Base-by-base conservation (phyloP, 345 rosid species). In the Psidium guajava region DNA sequence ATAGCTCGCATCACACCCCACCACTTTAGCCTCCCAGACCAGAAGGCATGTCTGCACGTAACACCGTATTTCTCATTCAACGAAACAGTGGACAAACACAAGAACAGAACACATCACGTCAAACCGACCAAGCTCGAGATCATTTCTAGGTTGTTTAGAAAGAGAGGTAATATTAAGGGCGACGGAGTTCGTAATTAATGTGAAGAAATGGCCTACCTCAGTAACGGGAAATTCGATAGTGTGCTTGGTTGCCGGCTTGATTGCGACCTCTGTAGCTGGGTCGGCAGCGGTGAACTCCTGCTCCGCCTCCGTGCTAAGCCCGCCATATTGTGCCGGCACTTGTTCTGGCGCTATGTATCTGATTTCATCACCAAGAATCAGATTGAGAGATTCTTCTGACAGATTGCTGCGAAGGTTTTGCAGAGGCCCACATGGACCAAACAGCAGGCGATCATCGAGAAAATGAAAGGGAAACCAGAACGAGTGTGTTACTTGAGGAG, bases 1-100 rank as follows among this genome's bases (percentile, higher is more conserved):
- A 10, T 93, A 95, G 87, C 84, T 93, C 86, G 94, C 98, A 51
- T 95, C 96, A 88, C 96, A 93, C 14, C 98, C 98, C 80, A 95
- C 89, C 85, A 95, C 97, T 86, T 97, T 90, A 6, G 94, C 88
- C 88, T 95, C 98, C 98, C 98, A 97, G 3, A 90, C 91, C 28
- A 95, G 58, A 7, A 84, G 52, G 54, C 94, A 81, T 52, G 87
- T 88, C 98, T 96, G 90, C 90, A 85, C 59, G 24, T 82, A 32
- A 69, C 77, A 18, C 47, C 77, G 24, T 32, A 8, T 32, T 69
- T 36, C 2, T 40, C 47, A 21, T 32, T 69, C 8, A 32, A 2
- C 47, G 7, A 18, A 18, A 69, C 77, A 69, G 77, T 69, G 2
- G 77, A 69, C 44, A 4, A 3, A 16, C 47, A 20, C 12, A 36